phyloP scores from a whole-genome alignment of 495 filamentous ascomycete genomes.

The Lepidopterella palustris region DNA sequence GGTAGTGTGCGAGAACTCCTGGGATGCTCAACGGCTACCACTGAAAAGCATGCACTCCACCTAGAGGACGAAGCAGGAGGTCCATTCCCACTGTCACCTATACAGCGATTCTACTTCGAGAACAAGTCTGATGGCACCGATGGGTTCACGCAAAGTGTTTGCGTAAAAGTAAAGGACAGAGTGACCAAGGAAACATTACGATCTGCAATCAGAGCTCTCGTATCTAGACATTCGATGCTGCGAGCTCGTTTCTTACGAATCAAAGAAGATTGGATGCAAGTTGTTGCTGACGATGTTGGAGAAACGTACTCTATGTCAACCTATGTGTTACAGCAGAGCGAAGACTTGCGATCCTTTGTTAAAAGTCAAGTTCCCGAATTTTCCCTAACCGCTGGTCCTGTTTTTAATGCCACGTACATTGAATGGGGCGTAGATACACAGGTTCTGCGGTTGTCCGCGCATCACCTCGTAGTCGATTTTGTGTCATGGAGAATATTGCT shows the following conservation, averaged over 20 bases:
- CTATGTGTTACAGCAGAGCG: not conserved
- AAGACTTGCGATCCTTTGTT: not conserved
- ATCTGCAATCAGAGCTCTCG: conserved; percentile 15
- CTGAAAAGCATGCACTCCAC: not conserved
- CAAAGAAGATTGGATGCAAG: conserved; percentile 20
- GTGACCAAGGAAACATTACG: conserved; percentile 5
- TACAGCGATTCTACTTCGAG: conserved; percentile 25
- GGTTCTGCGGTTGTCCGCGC: conserved; percentile 18
- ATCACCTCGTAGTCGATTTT: conserved; percentile 29
- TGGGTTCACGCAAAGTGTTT: conserved; percentile 31
- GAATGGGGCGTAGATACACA: not conserved
- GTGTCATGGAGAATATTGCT: conserved; percentile 29
- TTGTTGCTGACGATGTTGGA: conserved; percentile 22
- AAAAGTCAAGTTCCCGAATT: not conserved
- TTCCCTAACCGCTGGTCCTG: not conserved
- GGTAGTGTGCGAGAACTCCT: conserved; percentile 26
- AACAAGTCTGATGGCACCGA: not conserved
- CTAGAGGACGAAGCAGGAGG: conserved; percentile 13
- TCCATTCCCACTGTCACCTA: conserved; percentile 25
- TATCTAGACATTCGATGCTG: conserved; percentile 30
- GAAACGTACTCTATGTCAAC: conserved; percentile 16
- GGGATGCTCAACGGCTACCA: not conserved
- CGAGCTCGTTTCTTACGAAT: conserved; percentile 20
- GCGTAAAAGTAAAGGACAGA: conserved; percentile 11
- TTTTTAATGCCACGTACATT: not conserved